Conservation (phyloP, 805 yeast genomes). For the Kazachstania bromeliacearum region DNA sequence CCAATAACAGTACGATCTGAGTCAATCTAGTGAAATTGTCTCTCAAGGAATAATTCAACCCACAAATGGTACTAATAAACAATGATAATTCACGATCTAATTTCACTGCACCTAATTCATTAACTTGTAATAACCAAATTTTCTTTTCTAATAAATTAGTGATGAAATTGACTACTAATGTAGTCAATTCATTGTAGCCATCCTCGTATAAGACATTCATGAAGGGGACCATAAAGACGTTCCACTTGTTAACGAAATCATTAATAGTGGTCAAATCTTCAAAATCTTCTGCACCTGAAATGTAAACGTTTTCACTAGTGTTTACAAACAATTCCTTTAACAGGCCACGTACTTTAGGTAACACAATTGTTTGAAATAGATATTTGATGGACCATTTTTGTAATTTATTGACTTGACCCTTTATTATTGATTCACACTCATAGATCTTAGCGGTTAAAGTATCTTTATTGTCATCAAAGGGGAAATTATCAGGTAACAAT, state of each 20-base stretch:
- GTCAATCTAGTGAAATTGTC: conserved; percentile 74
- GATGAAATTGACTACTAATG: conserved; percentile 43
- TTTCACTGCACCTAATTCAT: conserved; percentile 74
- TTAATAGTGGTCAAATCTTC: conserved; percentile 32
- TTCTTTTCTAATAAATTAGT: conserved; percentile 55
- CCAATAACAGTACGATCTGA: conserved; percentile 72
- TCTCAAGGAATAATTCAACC: conserved; percentile 60
- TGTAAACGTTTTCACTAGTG: conserved; percentile 17
- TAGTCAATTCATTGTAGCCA: conserved; percentile 41
- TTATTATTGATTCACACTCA: conserved; percentile 17
- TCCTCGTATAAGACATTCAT: conserved; percentile 45
- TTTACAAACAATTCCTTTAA: conserved; percentile 34
- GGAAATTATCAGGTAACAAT: conserved; percentile 30
- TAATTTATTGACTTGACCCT: conserved; percentile 24
- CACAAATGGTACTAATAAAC: conserved; percentile 65
- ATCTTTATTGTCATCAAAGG: conserved; percentile 31
- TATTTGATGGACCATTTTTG: conserved; percentile 34
- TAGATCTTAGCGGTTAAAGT: conserved; percentile 22
- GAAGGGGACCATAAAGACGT: conserved; percentile 53
- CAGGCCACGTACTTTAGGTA: conserved; percentile 34
- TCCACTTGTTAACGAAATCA: conserved; percentile 59
- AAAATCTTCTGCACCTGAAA: conserved; percentile 28
- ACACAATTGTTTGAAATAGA: conserved; percentile 31
- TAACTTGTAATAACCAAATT: conserved; percentile 59
- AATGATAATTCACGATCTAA: conserved; percentile 73